A percentile compares a stretch with the other conserved stretches of the same genome.
Conservation (phyloP, 2,329 filamentous ascomycete species). For the Diaporthe humulicola region DNA sequence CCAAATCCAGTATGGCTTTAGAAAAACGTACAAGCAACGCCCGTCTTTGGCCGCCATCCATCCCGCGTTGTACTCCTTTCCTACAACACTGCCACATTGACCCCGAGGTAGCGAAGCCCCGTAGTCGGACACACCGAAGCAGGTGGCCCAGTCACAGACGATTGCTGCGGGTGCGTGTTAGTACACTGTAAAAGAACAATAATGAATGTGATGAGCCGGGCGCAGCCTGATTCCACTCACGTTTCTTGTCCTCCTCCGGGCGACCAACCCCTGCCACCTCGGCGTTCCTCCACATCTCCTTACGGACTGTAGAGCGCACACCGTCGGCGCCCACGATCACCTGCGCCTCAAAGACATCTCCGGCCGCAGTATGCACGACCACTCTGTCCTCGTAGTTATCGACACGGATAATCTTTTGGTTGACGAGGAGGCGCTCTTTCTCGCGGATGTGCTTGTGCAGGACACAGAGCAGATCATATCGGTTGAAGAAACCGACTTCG, state of each 20-base stretch:
- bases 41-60: constrained; percentile 14
- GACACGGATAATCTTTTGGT: constrained; percentile 5
- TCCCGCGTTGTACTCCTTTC: neutral
- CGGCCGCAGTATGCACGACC: neutral
- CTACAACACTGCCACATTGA: neutral
- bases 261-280: neutral
- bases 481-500: constrained; percentile 1
- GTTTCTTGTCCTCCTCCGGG: constrained; percentile 13
- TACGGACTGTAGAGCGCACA: constrained; percentile 35
- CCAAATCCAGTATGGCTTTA: neutral
- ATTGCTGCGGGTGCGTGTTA: neutral
- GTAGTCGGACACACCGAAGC: constrained; percentile 14
- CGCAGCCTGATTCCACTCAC: constrained; percentile 33
- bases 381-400: neutral
- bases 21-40: neutral
- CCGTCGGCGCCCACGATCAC: constrained; percentile 39
- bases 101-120: constrained; percentile 4
- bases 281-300: constrained; percentile 42
- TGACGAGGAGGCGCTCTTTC: constrained; percentile 19
- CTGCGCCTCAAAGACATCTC: constrained; percentile 18
- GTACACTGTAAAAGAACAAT: neutral
- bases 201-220: constrained; percentile 32
- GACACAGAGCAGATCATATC: constrained; percentile 7
- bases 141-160: constrained; percentile 7
- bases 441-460: constrained; percentile 12